phyloP scores from a whole-genome alignment of 352 stramenopile genomes.

The Globisporangium nodosum region DNA sequence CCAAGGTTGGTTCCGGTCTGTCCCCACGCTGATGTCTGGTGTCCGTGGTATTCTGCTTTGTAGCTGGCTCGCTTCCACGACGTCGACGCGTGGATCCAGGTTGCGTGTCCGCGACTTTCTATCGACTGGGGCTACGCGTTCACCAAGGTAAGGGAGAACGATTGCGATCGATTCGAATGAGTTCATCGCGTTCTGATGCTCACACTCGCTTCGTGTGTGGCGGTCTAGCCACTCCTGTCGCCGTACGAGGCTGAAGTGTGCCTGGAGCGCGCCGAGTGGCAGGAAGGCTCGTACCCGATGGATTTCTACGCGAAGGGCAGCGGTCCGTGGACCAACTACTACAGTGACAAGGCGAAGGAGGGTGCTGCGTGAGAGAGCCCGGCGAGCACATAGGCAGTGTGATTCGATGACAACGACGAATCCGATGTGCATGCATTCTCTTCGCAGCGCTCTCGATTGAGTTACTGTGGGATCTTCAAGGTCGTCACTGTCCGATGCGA shows the following conservation, averaged over 20 bases:
- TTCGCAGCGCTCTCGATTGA: not conserved
- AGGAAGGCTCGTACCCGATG: constrained; percentile 95
- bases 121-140: constrained; percentile 99
- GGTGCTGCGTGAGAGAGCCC: constrained; percentile 1
- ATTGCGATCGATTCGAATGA: not conserved
- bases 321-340: constrained; percentile 97
- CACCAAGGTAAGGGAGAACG: constrained; percentile 44
- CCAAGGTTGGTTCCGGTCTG: not conserved
- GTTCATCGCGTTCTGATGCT: not conserved
- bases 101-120: constrained; percentile 96
- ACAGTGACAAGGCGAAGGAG: constrained; percentile 42
- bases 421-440: not conserved
- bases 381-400: too few species aligned
- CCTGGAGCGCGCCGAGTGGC: constrained; percentile 86
- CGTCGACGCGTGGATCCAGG: constrained; percentile 98
- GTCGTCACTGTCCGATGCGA: not conserved
- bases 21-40: not conserved
- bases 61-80: constrained; percentile 83
- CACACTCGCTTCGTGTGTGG: not conserved
- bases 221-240: constrained; percentile 88
- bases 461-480: not conserved
- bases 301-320: constrained; percentile 98
- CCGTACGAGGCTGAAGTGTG: constrained; percentile 97
- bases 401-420: not conserved
- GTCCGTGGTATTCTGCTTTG: constrained; percentile 1